Conservation (phyloP, 306 rosid genomes). For the Castanospermum australe region DNA sequence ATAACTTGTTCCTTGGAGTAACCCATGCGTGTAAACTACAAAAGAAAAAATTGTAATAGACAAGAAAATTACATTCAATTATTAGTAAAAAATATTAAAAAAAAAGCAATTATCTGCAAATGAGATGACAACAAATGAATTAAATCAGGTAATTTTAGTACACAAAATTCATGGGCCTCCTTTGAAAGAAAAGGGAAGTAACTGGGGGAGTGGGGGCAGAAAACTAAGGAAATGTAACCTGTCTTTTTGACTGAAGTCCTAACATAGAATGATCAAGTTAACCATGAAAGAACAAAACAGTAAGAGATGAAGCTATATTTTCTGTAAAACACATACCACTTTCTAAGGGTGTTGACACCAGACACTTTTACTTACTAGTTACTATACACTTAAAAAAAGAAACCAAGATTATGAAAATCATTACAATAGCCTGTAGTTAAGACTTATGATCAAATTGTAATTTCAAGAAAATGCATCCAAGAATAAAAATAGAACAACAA, state of each 20-base stretch:
- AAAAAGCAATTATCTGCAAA: not conserved
- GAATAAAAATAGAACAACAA: not conserved
- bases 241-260: not conserved
- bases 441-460: not conserved
- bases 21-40: slow-evolving; percentile 78
- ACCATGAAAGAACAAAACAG: not conserved
- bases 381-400: not conserved
- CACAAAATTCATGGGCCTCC: slow-evolving; percentile 23
- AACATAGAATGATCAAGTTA: not conserved
- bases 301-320: not conserved
- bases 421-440: not conserved
- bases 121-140: slow-evolving; percentile 1
- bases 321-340: not conserved
- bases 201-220: not conserved
- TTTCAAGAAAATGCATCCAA: not conserved
- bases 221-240: not conserved
- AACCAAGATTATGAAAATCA: slow-evolving; percentile 20
- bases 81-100: not conserved
- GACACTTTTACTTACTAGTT: not conserved
- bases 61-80: not conserved
- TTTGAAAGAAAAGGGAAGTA: not conserved
- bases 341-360: not conserved
- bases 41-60: not conserved
- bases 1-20: slow-evolving; percentile 70
- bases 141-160: slow-evolving; percentile 7